phyloP scores from a whole-genome alignment of 331 rosid genomes.

The Malus hybrid region DNA sequence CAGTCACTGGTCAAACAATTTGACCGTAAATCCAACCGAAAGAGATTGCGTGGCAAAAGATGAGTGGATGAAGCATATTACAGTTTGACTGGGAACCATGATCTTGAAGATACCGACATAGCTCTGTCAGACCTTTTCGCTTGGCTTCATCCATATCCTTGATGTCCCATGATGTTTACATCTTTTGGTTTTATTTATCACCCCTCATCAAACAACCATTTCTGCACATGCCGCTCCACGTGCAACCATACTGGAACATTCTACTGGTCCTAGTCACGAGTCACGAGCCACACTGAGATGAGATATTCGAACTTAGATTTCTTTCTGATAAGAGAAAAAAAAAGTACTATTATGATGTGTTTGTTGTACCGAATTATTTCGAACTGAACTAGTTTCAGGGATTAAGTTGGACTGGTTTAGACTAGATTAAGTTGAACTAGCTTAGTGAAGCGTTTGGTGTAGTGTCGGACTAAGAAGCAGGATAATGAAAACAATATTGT shows the following conservation, averaged over 20 bases:
- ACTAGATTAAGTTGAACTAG: too few relatives aligned
- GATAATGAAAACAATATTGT: too few relatives aligned
- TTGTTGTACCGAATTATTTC: too few relatives aligned
- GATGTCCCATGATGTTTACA: background rate
- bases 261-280: too few relatives aligned
- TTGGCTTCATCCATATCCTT: background rate
- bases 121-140: conserved; percentile 3
- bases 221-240: background rate
- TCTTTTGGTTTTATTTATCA: background rate
- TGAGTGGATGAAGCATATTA: background rate
- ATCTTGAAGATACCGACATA: conserved; percentile 17
- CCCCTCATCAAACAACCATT: background rate
- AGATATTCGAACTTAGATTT: too few relatives aligned
- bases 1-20: conserved; percentile 5
- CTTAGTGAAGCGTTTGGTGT: too few relatives aligned
- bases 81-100: conserved; percentile 22
- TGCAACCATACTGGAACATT: background rate
- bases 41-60: background rate
- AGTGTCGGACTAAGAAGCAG: too few relatives aligned
- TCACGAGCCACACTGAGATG: too few relatives aligned
- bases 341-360: too few relatives aligned
- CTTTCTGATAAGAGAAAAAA: too few relatives aligned
- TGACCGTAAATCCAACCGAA: background rate
- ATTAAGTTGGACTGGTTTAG: too few relatives aligned
- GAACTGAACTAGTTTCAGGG: too few relatives aligned